Conservation (phyloP, 768 basidiomycete species). For the Peribolospora baueri region DNA sequence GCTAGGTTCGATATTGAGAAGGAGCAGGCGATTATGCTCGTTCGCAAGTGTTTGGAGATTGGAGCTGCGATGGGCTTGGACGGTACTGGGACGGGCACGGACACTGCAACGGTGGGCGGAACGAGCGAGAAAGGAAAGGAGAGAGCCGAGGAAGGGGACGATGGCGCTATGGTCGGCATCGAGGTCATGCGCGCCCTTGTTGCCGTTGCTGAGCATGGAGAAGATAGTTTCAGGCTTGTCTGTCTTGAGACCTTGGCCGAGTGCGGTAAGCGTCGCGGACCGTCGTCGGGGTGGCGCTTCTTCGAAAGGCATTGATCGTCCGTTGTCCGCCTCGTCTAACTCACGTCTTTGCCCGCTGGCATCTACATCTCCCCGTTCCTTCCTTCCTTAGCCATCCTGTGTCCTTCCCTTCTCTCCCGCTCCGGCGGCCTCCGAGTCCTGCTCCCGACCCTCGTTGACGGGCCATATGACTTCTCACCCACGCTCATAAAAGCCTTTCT, state of each 20-base stretch:
- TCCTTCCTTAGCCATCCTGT: no score
- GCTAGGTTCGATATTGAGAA: constrained; percentile 60
- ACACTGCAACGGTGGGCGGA: constrained; percentile 22
- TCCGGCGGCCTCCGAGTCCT: constrained; percentile 69
- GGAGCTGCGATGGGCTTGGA: constrained; percentile 25
- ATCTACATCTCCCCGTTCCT: no score
- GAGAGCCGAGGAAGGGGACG: neutral
- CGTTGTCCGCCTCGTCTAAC: no score
- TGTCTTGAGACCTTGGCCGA: constrained; percentile 72
- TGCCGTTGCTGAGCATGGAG: constrained; percentile 72
- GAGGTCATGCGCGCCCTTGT: constrained; percentile 67
- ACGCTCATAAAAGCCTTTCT: constrained; percentile 58
- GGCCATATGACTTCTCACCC: constrained; percentile 29
- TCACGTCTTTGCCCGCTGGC: no score
- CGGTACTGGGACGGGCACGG: constrained; percentile 24
- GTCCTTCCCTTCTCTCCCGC: constrained; percentile 37
- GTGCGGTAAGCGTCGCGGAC: constrained; percentile 34
- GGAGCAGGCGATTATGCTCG: constrained; percentile 74
- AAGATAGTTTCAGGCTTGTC: constrained; percentile 63
- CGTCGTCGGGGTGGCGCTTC: constrained; percentile 1
- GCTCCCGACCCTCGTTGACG: constrained; percentile 68
- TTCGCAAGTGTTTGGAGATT: constrained; percentile 56
- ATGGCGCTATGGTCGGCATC: constrained; percentile 29
- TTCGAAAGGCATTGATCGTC: neutral
- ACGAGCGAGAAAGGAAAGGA: constrained; percentile 10